Evolutionary conservation across 164 flowering plant genomes (phyloP), one percentile per base, ranked within the genome.

Genomic region (Vitis labrusca): DNA sequence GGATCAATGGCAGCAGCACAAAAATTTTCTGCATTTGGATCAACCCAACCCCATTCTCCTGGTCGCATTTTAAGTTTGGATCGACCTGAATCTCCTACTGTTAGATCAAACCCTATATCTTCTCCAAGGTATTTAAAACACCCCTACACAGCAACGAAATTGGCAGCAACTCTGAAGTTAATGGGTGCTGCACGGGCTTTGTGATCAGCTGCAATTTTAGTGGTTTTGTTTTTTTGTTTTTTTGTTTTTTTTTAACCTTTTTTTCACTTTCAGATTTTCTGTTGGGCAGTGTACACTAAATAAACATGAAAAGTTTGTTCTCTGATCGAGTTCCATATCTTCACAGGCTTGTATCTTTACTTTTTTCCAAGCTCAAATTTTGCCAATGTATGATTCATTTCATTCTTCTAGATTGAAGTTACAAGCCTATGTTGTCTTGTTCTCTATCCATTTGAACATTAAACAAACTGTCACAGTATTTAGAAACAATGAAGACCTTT

Each of bases 321-420:
- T 37, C 11, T 37, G 44, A 37, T 37, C 29, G 13, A 56, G 65
- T 9, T 50, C 51, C 57, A 9, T 48, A 32, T n/a, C 62, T 15
- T 15, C 5, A 10, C 19, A 54, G 19, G 50, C 59, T 50, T 68
- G 64, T 54, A 48, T 27, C 49, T 65, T 65, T 37, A 19, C 54
- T 32, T 0, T 32, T 50, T 17, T 57, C 29, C 4, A 32, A 32
- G 50, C 29, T 32, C 30, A 48, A 51, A 62, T 52, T 70, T 56
- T 70, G 66, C 58, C 56, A 3, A 60, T 68, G 71, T 60, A 50
- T 17, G n/a, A 37, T 66, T 17, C 69, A 37, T 14, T 16, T 58
- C n/a, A 47, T n/a, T 13, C n/a, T 54, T 54, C 10, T 5, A 14
- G 51, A 23, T 23, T 23, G 27, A 23, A 23, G 27, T 23, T 23